Conservation (phyloP, 2,329 filamentous ascomycete genomes). For the Fusarium redolens region DNA sequence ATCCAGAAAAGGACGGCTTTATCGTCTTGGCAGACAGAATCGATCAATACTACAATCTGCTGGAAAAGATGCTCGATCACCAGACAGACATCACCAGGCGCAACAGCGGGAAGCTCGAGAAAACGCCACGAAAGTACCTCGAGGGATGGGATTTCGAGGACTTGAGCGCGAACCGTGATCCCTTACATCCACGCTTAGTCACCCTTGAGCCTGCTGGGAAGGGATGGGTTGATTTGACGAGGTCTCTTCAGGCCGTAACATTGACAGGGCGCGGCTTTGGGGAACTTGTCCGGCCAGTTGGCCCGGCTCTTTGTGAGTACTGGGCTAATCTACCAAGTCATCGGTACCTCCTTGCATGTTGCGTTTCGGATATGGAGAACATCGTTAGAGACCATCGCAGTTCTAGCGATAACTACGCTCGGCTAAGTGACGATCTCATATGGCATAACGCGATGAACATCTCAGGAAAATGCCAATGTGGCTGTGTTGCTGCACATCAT, state of each 20-base stretch:
- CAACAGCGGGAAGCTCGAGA: fast-evolving
- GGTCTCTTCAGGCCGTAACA: fast-evolving
- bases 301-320: fast-evolving
- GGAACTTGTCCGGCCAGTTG: fast-evolving
- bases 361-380: neutral
- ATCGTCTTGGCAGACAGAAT: neutral
- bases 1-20: neutral
- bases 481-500: fast-evolving
- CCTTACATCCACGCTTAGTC: fast-evolving
- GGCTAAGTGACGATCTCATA: neutral
- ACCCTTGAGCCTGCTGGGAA: neutral
- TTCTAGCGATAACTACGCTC: fast-evolving
- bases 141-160: neutral
- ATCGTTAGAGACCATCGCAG: neutral
- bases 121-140: fast-evolving
- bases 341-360: neutral
- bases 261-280: fast-evolving
- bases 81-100: fast-evolving
- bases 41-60: neutral
- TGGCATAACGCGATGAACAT: neutral
- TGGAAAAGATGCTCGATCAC: neutral
- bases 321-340: fast-evolving
- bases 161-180: neutral
- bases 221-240: neutral
- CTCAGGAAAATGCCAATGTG: fast-evolving